phyloP scores from a whole-genome alignment of 192 early-diverging fungal genomes.

The Gonapodya prolifera region DNA sequence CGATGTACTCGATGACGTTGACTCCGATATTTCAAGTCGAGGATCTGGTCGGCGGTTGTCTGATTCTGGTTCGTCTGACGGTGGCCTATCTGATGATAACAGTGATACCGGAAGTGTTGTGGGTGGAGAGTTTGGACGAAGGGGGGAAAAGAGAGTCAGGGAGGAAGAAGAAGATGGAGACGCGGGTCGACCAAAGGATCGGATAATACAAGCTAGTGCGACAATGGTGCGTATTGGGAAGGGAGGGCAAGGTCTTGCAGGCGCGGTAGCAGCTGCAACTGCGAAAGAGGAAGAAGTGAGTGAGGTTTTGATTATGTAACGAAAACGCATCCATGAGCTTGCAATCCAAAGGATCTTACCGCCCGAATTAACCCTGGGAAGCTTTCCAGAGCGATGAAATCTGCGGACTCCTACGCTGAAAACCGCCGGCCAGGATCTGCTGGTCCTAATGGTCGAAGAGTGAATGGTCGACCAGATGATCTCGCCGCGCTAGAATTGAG shows the following conservation, averaged over 20 bases:
- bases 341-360: too few species aligned
- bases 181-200: neutral
- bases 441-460: neutral
- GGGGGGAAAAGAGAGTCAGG: neutral
- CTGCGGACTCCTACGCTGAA: neutral
- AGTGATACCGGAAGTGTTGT: neutral
- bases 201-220: neutral
- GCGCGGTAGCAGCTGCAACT: neutral
- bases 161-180: neutral
- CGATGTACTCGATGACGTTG: neutral
- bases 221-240: neutral
- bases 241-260: neutral
- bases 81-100: neutral
- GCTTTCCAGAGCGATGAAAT: neutral
- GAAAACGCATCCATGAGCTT: neutral
- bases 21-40: neutral
- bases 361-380: neutral
- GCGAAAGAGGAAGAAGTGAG: neutral
- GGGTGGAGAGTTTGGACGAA: neutral
- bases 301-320: neutral
- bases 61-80: neutral
- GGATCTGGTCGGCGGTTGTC: neutral
- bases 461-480: neutral
- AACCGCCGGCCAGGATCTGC: neutral
- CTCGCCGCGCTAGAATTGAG: neutral